Base-by-base conservation (phyloP, 2,329 filamentous ascomycete genomes). In the Sclerotinia nivalis region DNA sequence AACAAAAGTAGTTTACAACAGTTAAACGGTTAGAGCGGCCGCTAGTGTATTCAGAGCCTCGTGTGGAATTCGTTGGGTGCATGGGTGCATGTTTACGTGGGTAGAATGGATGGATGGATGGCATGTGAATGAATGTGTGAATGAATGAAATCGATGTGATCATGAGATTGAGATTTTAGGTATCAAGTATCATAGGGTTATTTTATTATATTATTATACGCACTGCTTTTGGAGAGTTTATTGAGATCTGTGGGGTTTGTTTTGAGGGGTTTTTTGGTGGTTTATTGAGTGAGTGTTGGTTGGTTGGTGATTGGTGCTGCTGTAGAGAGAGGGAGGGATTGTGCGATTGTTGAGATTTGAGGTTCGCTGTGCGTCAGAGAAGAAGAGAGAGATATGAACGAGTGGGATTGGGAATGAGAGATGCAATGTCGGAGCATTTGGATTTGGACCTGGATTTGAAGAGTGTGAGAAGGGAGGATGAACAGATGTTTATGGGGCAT, bases 111-210 rank as follows among this genome's bases (percentile, higher is more conserved):
- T 58, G n/a, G 22, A 59, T 43, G 40, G 56, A 59, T 59, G 56
- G 56, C 56, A 59, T 59, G 56, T 59, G 56, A 59, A 59, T 59
- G 40, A 40, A 34, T 58, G 13, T n/a, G 10, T 12, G 22, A 58
- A 40, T 58, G 55, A 15, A 58, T 58, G 31, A 58, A 43, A 18
- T 40, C 37, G 37, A 40, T 43, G 12, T 15, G 40, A 18, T 18
- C 4, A 43, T 43, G 40, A 43, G 13, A 18, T 43, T 40, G 55
- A 25, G 22, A 18, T 58, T 40, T 40, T 58, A 18, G 22, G n/a
- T 18, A 34, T n/a, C 34, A n/a, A 18, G 40, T 18, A 43, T 18
- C 7, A 43, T 43, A 43, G 2, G 40, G 40, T 18, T 43, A 43
- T 43, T 43, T 43, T 43, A 7, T 43, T 43, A 43, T 7, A 18